Evolutionary conservation across 768 basidiomycete genomes (phyloP), one percentile per base, ranked within the genome.

Genomic region (Rhizopogon sp.): DNA sequence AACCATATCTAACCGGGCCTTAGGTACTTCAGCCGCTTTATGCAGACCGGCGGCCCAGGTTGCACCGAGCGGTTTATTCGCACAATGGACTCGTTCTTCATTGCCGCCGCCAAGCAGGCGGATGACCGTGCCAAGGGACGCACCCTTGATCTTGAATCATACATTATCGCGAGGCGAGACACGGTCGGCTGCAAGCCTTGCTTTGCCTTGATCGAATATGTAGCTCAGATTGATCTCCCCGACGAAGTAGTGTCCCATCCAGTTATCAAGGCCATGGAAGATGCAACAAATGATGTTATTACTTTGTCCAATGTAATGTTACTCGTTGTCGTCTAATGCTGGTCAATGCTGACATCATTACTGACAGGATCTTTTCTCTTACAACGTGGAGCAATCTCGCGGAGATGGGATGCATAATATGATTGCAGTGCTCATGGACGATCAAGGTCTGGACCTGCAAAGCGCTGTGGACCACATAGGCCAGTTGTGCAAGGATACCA

Each of bases 331-430:
- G 39, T 50, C 6, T 3, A 14, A n/a, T 16, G 20, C n/a, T 5
- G 39, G 17, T 10, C 42, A 59, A 14, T 25, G 47, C 33, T 49
- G 8, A 49, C 14, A 68, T 52, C 2, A 13, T 13, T 50, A 7
- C 9, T 16, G 3, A 3, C 1, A 87, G 87, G 87, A 88, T 58
- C 83, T 88, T 37, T 84, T 85, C 64, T 89, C 86, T 1, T 90
- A 85, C 68, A 87, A 88, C 56, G 80, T 82, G 43, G 88, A 89
- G 63, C 87, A 89, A 66, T 79, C 85, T 2, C 78, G 82, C 13
- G 79, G 78, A 8, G 83, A 87, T 58, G 31, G 9, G 6, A 83
- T 81, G 16, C 83, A 87, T 66, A 88, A 90, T 65, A 84, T 88
- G 78, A 77, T 90, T 53, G 72, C 76, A n/a, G 82, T 88, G 49